These are phyloP conservation scores for Penicillium sp. DNA, from an alignment of 2,329 filamentous ascomycete genomes.

Conservation along the genomic window DNA sequence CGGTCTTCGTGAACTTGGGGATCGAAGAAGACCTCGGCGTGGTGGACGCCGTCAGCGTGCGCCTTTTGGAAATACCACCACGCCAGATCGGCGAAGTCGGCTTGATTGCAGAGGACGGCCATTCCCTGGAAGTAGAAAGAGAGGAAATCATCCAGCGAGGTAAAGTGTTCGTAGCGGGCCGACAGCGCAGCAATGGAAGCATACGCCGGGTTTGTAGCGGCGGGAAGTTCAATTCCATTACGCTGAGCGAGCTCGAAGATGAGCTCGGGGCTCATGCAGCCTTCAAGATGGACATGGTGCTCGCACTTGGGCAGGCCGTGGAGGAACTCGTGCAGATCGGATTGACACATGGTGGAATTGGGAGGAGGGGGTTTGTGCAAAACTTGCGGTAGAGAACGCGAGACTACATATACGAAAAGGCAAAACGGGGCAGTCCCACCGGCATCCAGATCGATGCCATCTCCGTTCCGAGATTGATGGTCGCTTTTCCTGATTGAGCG, in stretches of 20 bases:
- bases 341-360: slow-evolving; percentile 53
- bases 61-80: slow-evolving; percentile 69
- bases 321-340: slow-evolving; percentile 59
- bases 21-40: slow-evolving; percentile 79
- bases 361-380: not conserved
- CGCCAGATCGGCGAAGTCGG: slow-evolving; percentile 72
- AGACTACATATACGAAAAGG: not conserved
- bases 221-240: slow-evolving; percentile 63
- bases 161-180: slow-evolving; percentile 65
- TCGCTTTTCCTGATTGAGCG: slow-evolving; percentile 5
- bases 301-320: slow-evolving; percentile 72
- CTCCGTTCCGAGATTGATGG: not conserved
- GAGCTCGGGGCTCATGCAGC: slow-evolving; percentile 66
- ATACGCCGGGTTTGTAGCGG: slow-evolving; percentile 60
- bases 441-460: slow-evolving; percentile 2
- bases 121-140: slow-evolving; percentile 77
- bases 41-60: slow-evolving; percentile 62
- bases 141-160: slow-evolving; percentile 73
- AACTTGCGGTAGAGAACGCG: not conserved
- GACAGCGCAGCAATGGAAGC: slow-evolving; percentile 58
- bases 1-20: slow-evolving; percentile 70
- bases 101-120: slow-evolving; percentile 61
- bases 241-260: slow-evolving; percentile 67
- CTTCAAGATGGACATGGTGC: slow-evolving; percentile 78
- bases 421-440: not conserved